Evolutionary conservation across 2,329 filamentous ascomycete species (phyloP).

Genomic region (Botryotinia globosa): DNA sequence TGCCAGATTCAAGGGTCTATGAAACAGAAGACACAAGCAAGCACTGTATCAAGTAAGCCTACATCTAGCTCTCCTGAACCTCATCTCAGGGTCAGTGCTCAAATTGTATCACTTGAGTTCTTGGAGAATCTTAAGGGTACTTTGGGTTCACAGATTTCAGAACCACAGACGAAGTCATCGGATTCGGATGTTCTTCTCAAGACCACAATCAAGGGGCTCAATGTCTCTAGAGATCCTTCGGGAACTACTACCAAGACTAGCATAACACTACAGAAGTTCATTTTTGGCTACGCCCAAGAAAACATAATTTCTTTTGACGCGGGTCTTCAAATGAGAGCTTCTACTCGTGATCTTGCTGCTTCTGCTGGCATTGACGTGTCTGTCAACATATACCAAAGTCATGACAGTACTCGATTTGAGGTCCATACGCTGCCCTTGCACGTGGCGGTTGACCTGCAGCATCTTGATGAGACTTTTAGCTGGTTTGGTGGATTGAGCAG

Average conservation of each 20-base stretch:
- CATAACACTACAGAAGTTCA: slow-evolving; percentile 51
- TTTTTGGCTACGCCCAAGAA: slow-evolving; percentile 60
- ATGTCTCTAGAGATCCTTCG: slow-evolving; percentile 26
- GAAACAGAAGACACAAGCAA: slow-evolving; percentile 22
- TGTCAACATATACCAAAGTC: slow-evolving; percentile 49
- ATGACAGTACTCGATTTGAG: slow-evolving; percentile 52
- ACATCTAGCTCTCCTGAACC: slow-evolving; percentile 17
- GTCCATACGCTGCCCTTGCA: slow-evolving; percentile 75
- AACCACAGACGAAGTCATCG: slow-evolving; percentile 13
- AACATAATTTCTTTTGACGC: slow-evolving; percentile 63
- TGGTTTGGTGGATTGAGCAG: slow-evolving; percentile 92
- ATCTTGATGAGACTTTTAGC: slow-evolving; percentile 79
- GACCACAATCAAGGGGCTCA: slow-evolving; percentile 33
- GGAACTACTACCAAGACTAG: slow-evolving; percentile 29
- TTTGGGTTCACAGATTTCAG: slow-evolving; percentile 22
- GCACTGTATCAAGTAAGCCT: slow-evolving; percentile 13
- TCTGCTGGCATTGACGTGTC: slow-evolving; percentile 57
- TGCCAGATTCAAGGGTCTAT: slow-evolving; percentile 31
- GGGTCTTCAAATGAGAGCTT: slow-evolving; percentile 55
- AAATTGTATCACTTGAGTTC: slow-evolving; percentile 36
- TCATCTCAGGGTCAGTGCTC: slow-evolving; percentile 29
- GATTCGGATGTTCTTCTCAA: slow-evolving; percentile 36
- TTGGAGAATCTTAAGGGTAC: slow-evolving; percentile 37
- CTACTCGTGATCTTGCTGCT: slow-evolving; percentile 57
- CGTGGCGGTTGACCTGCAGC: slow-evolving; percentile 72